Evolutionary conservation across 768 basidiomycete species (phyloP), one percentile per base, ranked within the genome.

Genomic region (Mycena metata): DNA sequence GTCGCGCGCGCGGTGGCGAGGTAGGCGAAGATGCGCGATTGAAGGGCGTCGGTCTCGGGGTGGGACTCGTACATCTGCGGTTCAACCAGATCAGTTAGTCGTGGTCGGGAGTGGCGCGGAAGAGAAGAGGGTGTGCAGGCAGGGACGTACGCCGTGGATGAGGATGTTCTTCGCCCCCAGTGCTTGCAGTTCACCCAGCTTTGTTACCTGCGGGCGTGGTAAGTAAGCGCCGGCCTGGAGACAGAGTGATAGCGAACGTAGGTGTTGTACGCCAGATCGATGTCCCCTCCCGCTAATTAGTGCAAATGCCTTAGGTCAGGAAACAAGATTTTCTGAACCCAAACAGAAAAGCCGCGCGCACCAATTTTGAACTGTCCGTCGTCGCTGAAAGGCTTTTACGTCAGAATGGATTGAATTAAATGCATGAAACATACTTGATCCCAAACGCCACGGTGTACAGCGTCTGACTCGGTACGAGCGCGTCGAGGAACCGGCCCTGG

Each of bases 401-500:
- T 30, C 42, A 19, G 16, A 39, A 35, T 47, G 2, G 21, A 60
- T 21, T 35, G 3, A 19, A 51, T 19, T 19, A 11, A 3, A 58
- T 30, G n/a, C 6, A 36, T 7, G 15, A 24, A 45, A 63, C 77
- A 60, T 57, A 78, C 79, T 79, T 79, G 36, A 79, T 79, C 11
- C 78, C 79, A 62, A 79, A 79, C 1, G 75, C 72, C 5, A 78
- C 76, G 16, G 77, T 73, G 52, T 78, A 79, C 17, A 79, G 47
- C 43, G 79, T 79, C 60, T 74, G 60, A 39, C 69, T 71, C 26
- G 78, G 79, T 19, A 71, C 62, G 36, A 79, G 68, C 21, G 75
- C 52, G 59, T 78, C 77, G 24, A 79, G 71, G 58, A 76, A 76
- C 54, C 63, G 69, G 1, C 79, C 79, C 67, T 79, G 79, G 6